These are phyloP conservation scores for Solanum chiquidenum DNA, from an alignment of 257 asterid genomes.

Conservation along the genomic window DNA sequence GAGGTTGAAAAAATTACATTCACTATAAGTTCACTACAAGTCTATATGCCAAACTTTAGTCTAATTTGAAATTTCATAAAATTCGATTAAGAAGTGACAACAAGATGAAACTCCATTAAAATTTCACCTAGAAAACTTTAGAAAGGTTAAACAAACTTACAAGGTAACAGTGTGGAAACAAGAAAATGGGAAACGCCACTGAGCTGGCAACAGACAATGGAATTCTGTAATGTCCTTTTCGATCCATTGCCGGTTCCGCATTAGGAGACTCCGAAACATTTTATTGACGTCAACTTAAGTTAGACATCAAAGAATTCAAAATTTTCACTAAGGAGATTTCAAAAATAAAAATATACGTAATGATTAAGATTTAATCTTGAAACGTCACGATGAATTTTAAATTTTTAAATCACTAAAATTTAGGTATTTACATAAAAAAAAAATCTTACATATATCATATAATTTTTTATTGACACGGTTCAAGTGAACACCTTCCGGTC, in stretches of 20 bases:
- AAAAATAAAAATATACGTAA: neutral
- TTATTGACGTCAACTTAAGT: neutral
- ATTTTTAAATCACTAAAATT: neutral
- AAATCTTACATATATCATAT: neutral
- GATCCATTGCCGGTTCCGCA: neutral
- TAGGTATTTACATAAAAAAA: neutral
- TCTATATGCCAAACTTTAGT: neutral
- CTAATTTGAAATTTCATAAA: neutral
- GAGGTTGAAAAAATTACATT: neutral
- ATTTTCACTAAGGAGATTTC: rapidly evolving
- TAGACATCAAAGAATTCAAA: neutral
- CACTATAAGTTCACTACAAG: neutral
- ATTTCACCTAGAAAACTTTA: neutral
- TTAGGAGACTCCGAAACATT: too few relatives aligned
- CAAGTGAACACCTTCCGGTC: too few relatives aligned
- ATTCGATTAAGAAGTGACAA: neutral
- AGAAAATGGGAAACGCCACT: neutral
- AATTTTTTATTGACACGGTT: too few relatives aligned
- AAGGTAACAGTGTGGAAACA: neutral
- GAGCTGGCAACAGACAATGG: neutral
- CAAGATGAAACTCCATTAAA: neutral
- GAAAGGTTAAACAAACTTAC: neutral
- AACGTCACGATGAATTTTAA: neutral
- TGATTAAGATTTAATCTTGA: neutral
- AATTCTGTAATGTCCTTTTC: neutral